phyloP scores from a whole-genome alignment of 352 stramenopile species.

The Pythium utonaiense region DNA sequence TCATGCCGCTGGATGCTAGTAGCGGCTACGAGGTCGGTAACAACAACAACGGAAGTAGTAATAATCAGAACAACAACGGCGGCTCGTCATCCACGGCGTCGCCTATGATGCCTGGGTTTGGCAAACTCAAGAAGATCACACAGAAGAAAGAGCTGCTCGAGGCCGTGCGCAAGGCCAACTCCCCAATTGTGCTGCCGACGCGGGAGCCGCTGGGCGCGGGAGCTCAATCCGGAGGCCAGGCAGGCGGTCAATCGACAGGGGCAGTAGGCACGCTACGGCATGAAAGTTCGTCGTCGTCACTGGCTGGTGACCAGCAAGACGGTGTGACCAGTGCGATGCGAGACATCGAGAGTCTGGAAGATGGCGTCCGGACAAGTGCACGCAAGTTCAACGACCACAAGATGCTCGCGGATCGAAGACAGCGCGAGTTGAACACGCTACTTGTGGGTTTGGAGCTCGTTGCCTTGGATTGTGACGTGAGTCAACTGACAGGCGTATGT shows the following conservation, averaged over 20 bases:
- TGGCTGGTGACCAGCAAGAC: conserved; percentile 19
- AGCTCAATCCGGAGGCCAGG: background rate
- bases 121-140: conserved; percentile 71
- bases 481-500: too few species aligned
- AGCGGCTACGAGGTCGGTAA: conserved; percentile 27
- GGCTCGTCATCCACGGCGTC: conserved; percentile 11
- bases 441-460: conserved; percentile 27
- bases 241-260: background rate
- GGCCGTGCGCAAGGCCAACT: conserved; percentile 70
- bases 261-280: conserved; percentile 4
- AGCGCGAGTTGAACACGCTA: conserved; percentile 60
- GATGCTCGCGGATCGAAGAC: conserved; percentile 51
- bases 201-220: conserved; percentile 27
- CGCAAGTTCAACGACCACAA: conserved; percentile 83
- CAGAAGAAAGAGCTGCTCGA: conserved; percentile 76
- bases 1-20: conserved; percentile 47
- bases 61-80: conserved; percentile 16
- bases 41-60: conserved; percentile 30
- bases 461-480: background rate
- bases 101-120: conserved; percentile 15
- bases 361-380: conserved; percentile 65
- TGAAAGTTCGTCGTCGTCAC: conserved; percentile 14
- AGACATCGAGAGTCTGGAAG: conserved; percentile 67
- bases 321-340: conserved; percentile 35
- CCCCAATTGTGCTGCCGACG: conserved; percentile 52